Evolutionary conservation across 257 asterid species (phyloP), one percentile per base, ranked within the genome.

Genomic region (Gynochthodes officinalis): DNA sequence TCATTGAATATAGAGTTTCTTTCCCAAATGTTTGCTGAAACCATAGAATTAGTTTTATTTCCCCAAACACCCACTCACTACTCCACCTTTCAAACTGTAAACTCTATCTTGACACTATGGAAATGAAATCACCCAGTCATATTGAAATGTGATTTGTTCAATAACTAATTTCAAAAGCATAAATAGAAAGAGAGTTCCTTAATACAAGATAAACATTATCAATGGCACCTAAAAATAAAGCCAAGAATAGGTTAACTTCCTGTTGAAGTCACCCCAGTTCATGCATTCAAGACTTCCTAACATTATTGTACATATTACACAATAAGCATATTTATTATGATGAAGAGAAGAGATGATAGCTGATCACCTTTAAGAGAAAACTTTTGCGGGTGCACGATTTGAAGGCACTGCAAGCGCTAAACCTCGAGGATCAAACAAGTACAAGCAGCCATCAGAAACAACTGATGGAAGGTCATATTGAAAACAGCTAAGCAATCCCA

Each of bases 351-450:
- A 68, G 52, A 69, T 37, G 57, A 62, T 43, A 30, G 18, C 42
- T 43, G 61, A 54, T 84, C 23, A 93, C 97, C 98, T 86, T 81
- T 85, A 70, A 93, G 89, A 23, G 75, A 93, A 90, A 77, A 86
- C 90, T 83, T 90, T 93, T n/a, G 97, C 97, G 75, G 97, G 90
- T 53, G 88, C 89, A 68, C 77, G 92, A 59, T 84, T 80, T 79
- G 95, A 81, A 79, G 95, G 85, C 57, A 79, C 74, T 32, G 91
- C 82, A 80, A 93, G 81, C 72, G 88, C 95, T 79, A 86, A 83
- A 78, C 97, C 98, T 74, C 92, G 89, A 65, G 98, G 97, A 86
- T 93, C 98, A 85, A 90, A 87, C 78, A 93, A 84, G 87, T 90
- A 93, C 85, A 89, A 88, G 84, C 74, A 89, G 81, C 96, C 97